Evolutionary conservation across 345 rosid species (phyloP).

Genomic region (sweet orange (Citrus sinensis)): DVS_A1.0 CM039169.1:30559001-30559500

Average conservation of each 20-base stretch:
- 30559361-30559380: slow-evolving; percentile 47
- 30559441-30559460: slow-evolving; percentile 45
- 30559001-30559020: slow-evolving; percentile 15
- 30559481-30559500: slow-evolving; percentile 67
- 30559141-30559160: slow-evolving; percentile 48
- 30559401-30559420: slow-evolving; percentile 21
- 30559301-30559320: slow-evolving; percentile 45
- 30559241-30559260: slow-evolving; percentile 66
- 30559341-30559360: slow-evolving; percentile 83
- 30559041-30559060: background rate
- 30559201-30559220: slow-evolving; percentile 39
- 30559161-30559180: slow-evolving; percentile 37
- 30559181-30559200: slow-evolving; percentile 11
- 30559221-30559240: slow-evolving; percentile 51
- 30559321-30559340: slow-evolving; percentile 82
- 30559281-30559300: slow-evolving; percentile 49
- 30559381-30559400: slow-evolving; percentile 24
- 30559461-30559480: slow-evolving; percentile 49
- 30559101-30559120: slow-evolving; percentile 40
- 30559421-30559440: slow-evolving; percentile 19
- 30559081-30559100: slow-evolving; percentile 45
- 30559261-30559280: slow-evolving; percentile 65
- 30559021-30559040: background rate
- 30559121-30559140: slow-evolving; percentile 23
- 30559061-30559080: slow-evolving; percentile 30